Percentiles rank a stretch among this genome's conserved stretches.
Evolutionary conservation across 306 rosid genomes (phyloP).

Genomic region (Nissolia schottii): DNA sequence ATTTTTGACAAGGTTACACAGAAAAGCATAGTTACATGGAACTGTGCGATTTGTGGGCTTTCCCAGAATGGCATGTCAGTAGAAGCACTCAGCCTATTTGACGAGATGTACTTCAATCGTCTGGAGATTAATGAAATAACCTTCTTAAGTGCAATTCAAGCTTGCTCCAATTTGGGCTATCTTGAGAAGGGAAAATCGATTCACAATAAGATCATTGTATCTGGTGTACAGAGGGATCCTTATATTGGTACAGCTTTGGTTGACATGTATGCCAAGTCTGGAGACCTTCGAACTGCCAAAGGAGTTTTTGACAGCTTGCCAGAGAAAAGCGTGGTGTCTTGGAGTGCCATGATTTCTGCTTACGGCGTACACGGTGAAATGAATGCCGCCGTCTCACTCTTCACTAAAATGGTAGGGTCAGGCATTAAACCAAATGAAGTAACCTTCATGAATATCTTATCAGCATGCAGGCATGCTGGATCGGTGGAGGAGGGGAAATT

Average conservation of each 20-base stretch:
- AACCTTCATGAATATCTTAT: constrained; percentile 80
- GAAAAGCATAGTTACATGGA: constrained; percentile 70
- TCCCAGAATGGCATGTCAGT: constrained; percentile 64
- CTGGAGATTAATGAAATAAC: constrained; percentile 64
- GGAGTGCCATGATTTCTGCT: constrained; percentile 86
- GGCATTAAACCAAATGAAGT: constrained; percentile 68
- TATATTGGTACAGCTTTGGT: constrained; percentile 63
- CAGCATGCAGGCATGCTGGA: constrained; percentile 89
- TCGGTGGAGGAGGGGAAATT: constrained; percentile 65
- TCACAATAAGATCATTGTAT: constrained; percentile 69
- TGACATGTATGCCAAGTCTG: constrained; percentile 90
- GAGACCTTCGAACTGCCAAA: constrained; percentile 63
- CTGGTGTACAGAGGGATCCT: constrained; percentile 44
- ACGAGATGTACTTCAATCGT: constrained; percentile 51
- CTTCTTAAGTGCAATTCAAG: constrained; percentile 77
- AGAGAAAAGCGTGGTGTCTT: constrained; percentile 72
- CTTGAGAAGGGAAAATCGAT: constrained; percentile 86
- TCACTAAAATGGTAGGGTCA: constrained; percentile 52
- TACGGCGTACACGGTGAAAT: constrained; percentile 78
- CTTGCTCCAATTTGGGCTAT: constrained; percentile 77
- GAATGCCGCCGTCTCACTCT: constrained; percentile 49
- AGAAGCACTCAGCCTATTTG: constrained; percentile 71
- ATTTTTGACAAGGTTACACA: constrained; percentile 44
- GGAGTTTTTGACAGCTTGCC: constrained; percentile 54
- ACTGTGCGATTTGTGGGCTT: constrained; percentile 80